A percentile compares a stretch with the other conserved stretches of the same genome.
Evolutionary conservation across 148 eudicot species (phyloP).

Genomic region (Bassia scoparia): DNA sequence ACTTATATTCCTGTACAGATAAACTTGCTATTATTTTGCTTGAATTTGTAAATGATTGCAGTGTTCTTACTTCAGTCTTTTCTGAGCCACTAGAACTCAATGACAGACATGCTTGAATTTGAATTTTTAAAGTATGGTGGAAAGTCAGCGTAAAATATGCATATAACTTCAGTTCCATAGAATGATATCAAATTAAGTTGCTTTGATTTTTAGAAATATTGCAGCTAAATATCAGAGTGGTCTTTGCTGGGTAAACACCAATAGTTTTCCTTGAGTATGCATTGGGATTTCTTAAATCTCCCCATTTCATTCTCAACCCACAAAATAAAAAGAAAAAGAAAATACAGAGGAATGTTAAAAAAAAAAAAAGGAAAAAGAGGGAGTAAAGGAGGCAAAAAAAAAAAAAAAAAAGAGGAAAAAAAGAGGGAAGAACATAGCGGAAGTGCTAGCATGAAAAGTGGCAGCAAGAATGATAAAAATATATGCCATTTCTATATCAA

Average conservation of each 20-base stretch:
- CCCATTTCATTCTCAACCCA: not conserved
- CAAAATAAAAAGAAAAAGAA: not conserved
- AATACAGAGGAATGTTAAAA: not conserved
- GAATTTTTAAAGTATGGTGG: not conserved
- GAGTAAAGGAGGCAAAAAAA: not conserved
- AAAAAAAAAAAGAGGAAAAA: not conserved
- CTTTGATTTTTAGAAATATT: not conserved
- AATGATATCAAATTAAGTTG: not conserved
- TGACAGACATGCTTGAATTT: conserved; percentile 1
- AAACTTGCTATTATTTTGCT: conserved; percentile 34
- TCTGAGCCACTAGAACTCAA: conserved; percentile 8
- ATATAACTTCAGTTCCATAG: not conserved
- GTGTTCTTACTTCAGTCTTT: conserved; percentile 20
- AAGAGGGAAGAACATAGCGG: not conserved
- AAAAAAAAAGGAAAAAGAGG: too few species aligned
- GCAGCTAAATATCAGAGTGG: conserved; percentile 3
- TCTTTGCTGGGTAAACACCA: not conserved
- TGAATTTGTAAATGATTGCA: conserved; percentile 34
- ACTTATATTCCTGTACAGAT: conserved; percentile 36
- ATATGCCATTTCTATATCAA: too few species aligned
- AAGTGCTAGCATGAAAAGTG: not conserved
- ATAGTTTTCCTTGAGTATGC: too few species aligned
- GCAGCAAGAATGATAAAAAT: too few species aligned
- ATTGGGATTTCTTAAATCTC: too few species aligned
- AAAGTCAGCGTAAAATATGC: not conserved